phyloP scores from a whole-genome alignment of 1,284 basidiomycete genomes.

The Salmacisia buchloeana region DNA sequence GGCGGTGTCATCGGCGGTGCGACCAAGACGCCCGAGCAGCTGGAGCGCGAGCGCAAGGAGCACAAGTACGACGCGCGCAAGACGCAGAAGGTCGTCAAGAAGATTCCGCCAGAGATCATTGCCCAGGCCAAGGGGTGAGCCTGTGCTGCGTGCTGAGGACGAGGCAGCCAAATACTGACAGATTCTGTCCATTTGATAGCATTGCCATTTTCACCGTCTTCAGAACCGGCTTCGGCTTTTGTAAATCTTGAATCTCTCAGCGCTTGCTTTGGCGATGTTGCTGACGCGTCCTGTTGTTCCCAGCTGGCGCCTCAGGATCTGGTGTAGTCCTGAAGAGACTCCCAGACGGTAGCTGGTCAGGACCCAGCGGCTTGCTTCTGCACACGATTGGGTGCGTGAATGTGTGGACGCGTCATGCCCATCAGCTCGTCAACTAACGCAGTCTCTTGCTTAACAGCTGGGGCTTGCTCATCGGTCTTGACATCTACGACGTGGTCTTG shows the following conservation, averaged over 20 bases:
- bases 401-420: not conserved
- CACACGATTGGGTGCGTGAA: slow-evolving; percentile 28
- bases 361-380: slow-evolving; percentile 45
- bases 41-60: slow-evolving; percentile 16
- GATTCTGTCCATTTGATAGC: slow-evolving; percentile 27
- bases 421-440: not conserved
- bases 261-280: not conserved
- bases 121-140: slow-evolving; percentile 11
- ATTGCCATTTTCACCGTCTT: slow-evolving; percentile 50
- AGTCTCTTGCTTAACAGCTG: slow-evolving; percentile 17
- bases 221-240: slow-evolving; percentile 35
- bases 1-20: slow-evolving; percentile 20
- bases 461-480: slow-evolving; percentile 47
- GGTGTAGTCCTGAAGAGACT: slow-evolving; percentile 46
- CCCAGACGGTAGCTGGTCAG: slow-evolving; percentile 45
- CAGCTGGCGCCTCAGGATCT: slow-evolving; percentile 35
- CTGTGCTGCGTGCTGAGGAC: not conserved
- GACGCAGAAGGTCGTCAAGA: slow-evolving; percentile 46
- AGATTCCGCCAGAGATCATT: slow-evolving; percentile 41
- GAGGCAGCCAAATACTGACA: not conserved
- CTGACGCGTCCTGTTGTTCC: not conserved
- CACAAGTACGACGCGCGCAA: slow-evolving; percentile 41
- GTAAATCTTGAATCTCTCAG: not conserved
- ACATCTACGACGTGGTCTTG: slow-evolving; percentile 52
- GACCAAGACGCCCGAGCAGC: slow-evolving; percentile 11